phyloP scores from a whole-genome alignment of 208 protist genomes.

The Wallacemonas sp. region DNA sequence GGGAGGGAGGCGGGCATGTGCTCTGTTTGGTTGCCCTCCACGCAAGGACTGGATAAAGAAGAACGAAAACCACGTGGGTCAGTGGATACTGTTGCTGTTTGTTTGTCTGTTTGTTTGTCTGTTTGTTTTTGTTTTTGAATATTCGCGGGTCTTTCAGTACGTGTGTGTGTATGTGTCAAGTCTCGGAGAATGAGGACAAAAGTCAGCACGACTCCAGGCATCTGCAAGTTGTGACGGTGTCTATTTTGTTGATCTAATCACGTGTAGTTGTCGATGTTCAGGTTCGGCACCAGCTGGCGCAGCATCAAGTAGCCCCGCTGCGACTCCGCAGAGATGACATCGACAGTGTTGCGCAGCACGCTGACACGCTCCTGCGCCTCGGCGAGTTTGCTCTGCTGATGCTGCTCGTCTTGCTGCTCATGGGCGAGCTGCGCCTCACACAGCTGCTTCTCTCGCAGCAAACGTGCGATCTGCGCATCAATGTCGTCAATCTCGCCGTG shows the following conservation, averaged over 20 bases:
- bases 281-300: constrained; percentile 69
- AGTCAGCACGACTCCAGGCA: too few relatives aligned
- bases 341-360: constrained; percentile 61
- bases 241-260: too few relatives aligned
- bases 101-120: neutral
- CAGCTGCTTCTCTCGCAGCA: constrained; percentile 62
- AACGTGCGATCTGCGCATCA: constrained; percentile 51
- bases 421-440: constrained; percentile 60
- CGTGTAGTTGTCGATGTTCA: constrained; percentile 81
- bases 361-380: constrained; percentile 63
- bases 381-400: constrained; percentile 37
- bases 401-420: constrained; percentile 30
- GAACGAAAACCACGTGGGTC: neutral
- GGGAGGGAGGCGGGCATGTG: too few relatives aligned
- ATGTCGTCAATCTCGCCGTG: constrained; percentile 56
- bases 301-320: constrained; percentile 57
- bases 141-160: neutral
- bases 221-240: too few relatives aligned
- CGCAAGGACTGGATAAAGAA: neutral
- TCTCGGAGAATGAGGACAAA: too few relatives aligned
- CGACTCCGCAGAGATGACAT: constrained; percentile 62
- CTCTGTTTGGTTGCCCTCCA: too few relatives aligned
- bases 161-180: neutral
- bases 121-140: neutral
- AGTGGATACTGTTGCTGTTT: neutral